phyloP scores from a whole-genome alignment of 2,329 filamentous ascomycete genomes.

The Sporothrix globosa region DNA sequence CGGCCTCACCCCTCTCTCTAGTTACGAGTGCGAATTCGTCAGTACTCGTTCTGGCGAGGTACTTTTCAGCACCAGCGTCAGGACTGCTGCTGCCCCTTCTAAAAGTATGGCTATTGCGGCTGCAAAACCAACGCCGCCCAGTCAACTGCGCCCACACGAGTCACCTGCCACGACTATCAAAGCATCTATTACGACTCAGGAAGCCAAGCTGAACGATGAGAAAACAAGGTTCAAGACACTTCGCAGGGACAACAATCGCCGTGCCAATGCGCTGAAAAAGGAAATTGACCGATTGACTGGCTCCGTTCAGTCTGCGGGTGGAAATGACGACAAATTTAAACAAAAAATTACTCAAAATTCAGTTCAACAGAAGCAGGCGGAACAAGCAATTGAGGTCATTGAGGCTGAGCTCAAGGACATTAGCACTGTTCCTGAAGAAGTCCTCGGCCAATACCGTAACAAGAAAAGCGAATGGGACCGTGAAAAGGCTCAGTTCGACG shows the following conservation, averaged over 20 bases:
- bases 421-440: constrained; percentile 65
- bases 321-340: constrained; percentile 73
- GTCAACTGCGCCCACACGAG: constrained; percentile 68
- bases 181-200: constrained; percentile 73
- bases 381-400: constrained; percentile 42
- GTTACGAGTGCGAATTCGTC: constrained; percentile 78
- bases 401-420: constrained; percentile 67
- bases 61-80: constrained; percentile 72
- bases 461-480: constrained; percentile 57
- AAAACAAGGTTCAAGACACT: constrained; percentile 69
- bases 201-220: constrained; percentile 70
- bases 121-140: constrained; percentile 39
- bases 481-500: constrained; percentile 64
- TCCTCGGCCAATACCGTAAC: constrained; percentile 60
- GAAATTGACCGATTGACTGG: constrained; percentile 72
- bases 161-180: constrained; percentile 77
- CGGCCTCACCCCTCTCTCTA: constrained; percentile 69
- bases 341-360: constrained; percentile 76
- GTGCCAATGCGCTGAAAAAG: constrained; percentile 67
- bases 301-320: constrained; percentile 69
- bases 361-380: constrained; percentile 69
- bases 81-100: constrained; percentile 61
- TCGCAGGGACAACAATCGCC: constrained; percentile 74
- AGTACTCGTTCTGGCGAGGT: constrained; percentile 66
- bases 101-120: constrained; percentile 45